Evolutionary conservation across 192 early-diverging fungal genomes (phyloP), one percentile per base, ranked within the genome.

Genomic region (Backusella psychrophila): DNA sequence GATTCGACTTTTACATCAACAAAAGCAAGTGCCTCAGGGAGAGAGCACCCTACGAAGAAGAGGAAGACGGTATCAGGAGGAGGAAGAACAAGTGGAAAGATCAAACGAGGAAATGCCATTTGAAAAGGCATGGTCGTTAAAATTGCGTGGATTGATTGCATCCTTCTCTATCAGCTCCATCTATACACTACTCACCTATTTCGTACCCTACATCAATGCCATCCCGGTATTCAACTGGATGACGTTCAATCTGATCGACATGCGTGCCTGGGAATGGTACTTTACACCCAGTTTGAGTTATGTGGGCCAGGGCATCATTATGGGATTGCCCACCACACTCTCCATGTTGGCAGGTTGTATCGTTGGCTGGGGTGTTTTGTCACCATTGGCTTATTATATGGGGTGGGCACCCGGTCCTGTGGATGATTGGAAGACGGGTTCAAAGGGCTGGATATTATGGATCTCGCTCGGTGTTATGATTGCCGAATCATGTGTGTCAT

Each of bases 391-490:
- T 2, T 88, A 88, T 46, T 81, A 85, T 59, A 82, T 85, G 17
- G 87, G 91, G 8, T 94, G 93, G 93, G 91, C 91, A 3, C 87
- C 89, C 0, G 93, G 93, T 0, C 86, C 87, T n/a, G 91, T 93
- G 9, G 77, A 82, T 33, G 90, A 91, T 67, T 91, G 91, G 85
- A 94, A 92, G 59, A 84, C 72, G 0, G 93, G 93, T 1, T 88
- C 88, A 9, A 84, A 88, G 44, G 93, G 93, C 0, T 94, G 93
- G 93, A 94, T 94, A 71, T 74, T 94, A 63, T 94, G 93, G 93
- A 87, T 94, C 31, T 93, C 91, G 17, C 83, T 94, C 38, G 90
- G 90, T 21, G 91, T 94, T 15, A 94, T 94, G 93, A 91, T 94
- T 76, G 86, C 91, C 19, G 93, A 94, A 66, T 90, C 88, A 31